Base-by-base conservation (phyloP, 805 yeast genomes). In the Kodamaea kaohsiungensis region DNA sequence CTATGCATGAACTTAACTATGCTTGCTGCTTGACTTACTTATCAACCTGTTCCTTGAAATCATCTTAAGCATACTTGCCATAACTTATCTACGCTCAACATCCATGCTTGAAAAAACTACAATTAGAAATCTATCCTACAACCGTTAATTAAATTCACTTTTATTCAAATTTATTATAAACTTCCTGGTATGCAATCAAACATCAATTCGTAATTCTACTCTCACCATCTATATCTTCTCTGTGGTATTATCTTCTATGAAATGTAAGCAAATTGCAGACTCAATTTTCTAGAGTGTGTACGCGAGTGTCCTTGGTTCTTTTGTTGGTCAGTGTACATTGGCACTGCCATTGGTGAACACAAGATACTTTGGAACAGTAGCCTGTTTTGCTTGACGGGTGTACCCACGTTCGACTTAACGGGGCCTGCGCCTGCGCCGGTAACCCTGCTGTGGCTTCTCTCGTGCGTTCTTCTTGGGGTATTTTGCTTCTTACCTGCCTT, bases 221-320 rank as follows among this genome's bases (percentile, higher is more conserved):
- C 35, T 5, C 25, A 22, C 3, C 25, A 22, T 30, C 35, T 30
- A 8, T 30, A 30, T 30, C 35, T 30, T 22, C 35, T 30, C 35
- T 30, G 13, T 30, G 5, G 35, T 43, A 43, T 22, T 45, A 25
- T 22, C 45, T 48, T 22, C 45, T 48, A 48, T 16, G 45, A 40
- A 16, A 48, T 39, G 16, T 48, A 48, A 39, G 51, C 51, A 48
- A 48, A 48, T 22, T 48, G 51, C 46, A 25, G 51, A 18, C 46
- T 48, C 27, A 25, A 43, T n/a, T 45, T 48, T 7, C 46, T 43
- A 12, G 46, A 27, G 30, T 38, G 15, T 16, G 45, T 33, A 15
- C 43, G 37, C 9, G 42, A 12, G 15, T 38, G 43, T n/a, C 25
- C 45, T 30, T 30, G 35, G 13, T 12, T 30, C 45, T 40, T 40